These are phyloP conservation scores for Plasmodium blacklocki DNA, from an alignment of 169 alveolate genomes.

Conservation along the genomic window DNA sequence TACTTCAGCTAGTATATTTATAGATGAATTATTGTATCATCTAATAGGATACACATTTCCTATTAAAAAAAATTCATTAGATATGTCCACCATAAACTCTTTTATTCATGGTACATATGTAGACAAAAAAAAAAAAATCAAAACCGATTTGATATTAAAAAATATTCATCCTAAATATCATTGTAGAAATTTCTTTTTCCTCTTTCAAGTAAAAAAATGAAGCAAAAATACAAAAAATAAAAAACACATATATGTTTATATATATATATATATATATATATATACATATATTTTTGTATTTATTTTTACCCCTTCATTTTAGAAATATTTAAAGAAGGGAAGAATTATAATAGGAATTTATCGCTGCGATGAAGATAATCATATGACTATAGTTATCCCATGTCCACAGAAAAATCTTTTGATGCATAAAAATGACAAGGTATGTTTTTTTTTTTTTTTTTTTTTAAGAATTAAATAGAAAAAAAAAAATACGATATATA, in stretches of 20 bases:
- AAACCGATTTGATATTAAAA: conserved; percentile 30
- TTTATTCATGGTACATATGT: conserved; percentile 64
- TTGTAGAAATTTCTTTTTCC: conserved; percentile 21
- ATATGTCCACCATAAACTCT: conserved; percentile 34
- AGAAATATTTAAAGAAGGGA: conserved; percentile 63
- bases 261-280: neutral
- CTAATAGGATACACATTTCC: conserved; percentile 71
- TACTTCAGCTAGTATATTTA: conserved; percentile 69
- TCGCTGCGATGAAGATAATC: conserved; percentile 46
- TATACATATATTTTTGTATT: neutral
- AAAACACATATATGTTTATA: neutral
- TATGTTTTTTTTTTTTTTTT: neutral
- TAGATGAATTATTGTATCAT: conserved; percentile 67
- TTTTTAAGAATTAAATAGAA: neutral
- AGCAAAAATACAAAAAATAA: no score
- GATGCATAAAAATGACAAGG: conserved; percentile 71
- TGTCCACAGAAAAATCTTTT: conserved; percentile 67
- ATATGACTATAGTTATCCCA: conserved; percentile 75
- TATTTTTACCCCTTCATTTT: conserved; percentile 1
- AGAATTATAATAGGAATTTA: conserved; percentile 67
- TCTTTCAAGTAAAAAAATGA: conserved; percentile 40
- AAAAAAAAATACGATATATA: neutral
- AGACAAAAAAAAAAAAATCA: conserved; percentile 25
- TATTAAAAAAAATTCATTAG: conserved; percentile 40
- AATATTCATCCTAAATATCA: conserved; percentile 50